Percentiles rank a stretch among this genome's conserved stretches.
phyloP scores from a whole-genome alignment of 2,329 filamentous ascomycete species.

The Penicillium frequentans region DNA sequence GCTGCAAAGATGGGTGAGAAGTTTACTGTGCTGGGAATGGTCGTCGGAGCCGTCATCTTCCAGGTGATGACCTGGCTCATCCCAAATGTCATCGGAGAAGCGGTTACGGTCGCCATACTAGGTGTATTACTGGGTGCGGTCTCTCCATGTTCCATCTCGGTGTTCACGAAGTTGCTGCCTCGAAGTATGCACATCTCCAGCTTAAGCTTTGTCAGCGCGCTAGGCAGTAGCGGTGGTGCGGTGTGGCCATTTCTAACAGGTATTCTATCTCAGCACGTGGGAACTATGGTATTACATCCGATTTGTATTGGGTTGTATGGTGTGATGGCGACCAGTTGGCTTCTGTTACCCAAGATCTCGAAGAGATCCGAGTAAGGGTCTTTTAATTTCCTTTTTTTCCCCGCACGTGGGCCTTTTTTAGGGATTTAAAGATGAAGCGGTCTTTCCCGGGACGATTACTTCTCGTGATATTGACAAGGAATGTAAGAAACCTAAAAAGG shows the following conservation, averaged over 20 bases:
- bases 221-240: constrained; percentile 45
- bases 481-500: not conserved
- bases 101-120: constrained; percentile 66
- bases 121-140: constrained; percentile 76
- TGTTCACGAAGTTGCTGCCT: constrained; percentile 56
- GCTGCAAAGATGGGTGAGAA: constrained; percentile 71
- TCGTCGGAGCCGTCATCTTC: constrained; percentile 63
- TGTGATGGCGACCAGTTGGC: constrained; percentile 56
- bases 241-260: constrained; percentile 51
- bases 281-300: constrained; percentile 53
- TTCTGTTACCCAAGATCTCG: constrained; percentile 49
- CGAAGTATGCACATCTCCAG: constrained; percentile 41
- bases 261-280: constrained; percentile 47
- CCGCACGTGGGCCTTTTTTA: not conserved
- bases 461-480: not conserved
- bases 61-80: constrained; percentile 78
- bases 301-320: constrained; percentile 57
- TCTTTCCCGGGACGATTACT: not conserved
- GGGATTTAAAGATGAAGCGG: not conserved
- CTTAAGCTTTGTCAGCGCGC: constrained; percentile 39
- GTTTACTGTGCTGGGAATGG: constrained; percentile 63
- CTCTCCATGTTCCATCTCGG: constrained; percentile 69
- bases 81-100: constrained; percentile 70
- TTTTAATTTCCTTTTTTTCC: not conserved
- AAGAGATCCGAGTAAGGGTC: constrained; percentile 49